A percentile compares a stretch with the other conserved stretches of the same genome.
These are phyloP conservation scores for Auricularia sp. DNA, from an alignment of 768 basidiomycete genomes.

Conservation along the genomic window DNA sequence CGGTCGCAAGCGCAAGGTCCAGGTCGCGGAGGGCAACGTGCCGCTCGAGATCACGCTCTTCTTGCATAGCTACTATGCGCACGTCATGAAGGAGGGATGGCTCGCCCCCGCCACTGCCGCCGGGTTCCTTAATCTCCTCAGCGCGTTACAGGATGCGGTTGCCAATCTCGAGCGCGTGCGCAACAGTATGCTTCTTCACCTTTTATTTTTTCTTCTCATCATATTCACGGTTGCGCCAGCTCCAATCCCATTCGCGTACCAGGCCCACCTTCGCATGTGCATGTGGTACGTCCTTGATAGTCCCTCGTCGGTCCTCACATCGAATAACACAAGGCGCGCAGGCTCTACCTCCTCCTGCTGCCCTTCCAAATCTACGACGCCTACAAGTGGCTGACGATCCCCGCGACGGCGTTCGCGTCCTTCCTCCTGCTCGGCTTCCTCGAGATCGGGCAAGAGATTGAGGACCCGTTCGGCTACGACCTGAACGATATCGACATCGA, in stretches of 20 bases:
- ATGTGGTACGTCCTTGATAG: neutral
- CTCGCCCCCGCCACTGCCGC: slow-evolving; percentile 43
- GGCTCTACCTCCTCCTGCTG: slow-evolving; percentile 30
- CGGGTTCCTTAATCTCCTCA: slow-evolving; percentile 35
- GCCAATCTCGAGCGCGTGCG: slow-evolving; percentile 51
- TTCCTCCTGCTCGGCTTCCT: slow-evolving; percentile 59
- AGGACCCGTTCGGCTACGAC: slow-evolving; percentile 27
- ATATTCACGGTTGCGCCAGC: slow-evolving; percentile 11
- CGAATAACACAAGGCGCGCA: slow-evolving; percentile 41
- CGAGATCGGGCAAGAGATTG: slow-evolving; percentile 60
- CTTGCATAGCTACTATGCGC: slow-evolving; percentile 41
- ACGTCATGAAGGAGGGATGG: slow-evolving; percentile 32
- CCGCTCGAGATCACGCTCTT: slow-evolving; percentile 42
- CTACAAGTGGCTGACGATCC: slow-evolving; percentile 43
- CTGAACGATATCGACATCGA: slow-evolving; percentile 46
- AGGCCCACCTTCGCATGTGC: slow-evolving; percentile 15
- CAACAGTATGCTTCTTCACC: slow-evolving; percentile 23
- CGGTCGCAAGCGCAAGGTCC: neutral
- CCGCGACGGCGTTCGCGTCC: slow-evolving; percentile 43
- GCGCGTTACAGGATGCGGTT: slow-evolving; percentile 43
- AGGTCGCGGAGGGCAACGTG: slow-evolving; percentile 31
- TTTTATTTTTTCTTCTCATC: neutral
- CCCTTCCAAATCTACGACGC: slow-evolving; percentile 40
- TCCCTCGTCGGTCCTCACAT: slow-evolving; percentile 15
- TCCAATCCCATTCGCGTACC: slow-evolving; percentile 60